These are phyloP conservation scores for Glomus cerebriforme DNA, from an alignment of 192 early-diverging fungal species.

Conservation along the genomic window DNA sequence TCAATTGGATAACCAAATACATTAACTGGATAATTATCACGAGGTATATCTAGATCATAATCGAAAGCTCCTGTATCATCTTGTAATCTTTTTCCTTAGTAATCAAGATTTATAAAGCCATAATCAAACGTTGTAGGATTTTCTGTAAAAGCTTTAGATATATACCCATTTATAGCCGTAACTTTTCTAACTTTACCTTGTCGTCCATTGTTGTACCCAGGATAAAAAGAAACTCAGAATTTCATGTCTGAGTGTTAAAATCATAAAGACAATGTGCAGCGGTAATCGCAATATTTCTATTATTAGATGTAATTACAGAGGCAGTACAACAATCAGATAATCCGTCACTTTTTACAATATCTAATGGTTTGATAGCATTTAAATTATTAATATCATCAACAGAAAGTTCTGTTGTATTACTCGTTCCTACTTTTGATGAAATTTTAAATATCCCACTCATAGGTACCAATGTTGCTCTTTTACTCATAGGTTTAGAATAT, in stretches of 20 bases:
- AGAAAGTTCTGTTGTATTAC: not conserved
- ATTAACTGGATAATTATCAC: not conserved
- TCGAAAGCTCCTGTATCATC: not conserved
- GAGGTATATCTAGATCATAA: not conserved
- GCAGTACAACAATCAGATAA: not conserved
- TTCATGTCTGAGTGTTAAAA: not conserved
- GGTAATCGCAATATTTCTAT: conserved; percentile 2
- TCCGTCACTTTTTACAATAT: not conserved
- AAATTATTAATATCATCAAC: not conserved
- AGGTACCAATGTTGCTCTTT: not conserved
- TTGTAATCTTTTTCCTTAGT: not conserved
- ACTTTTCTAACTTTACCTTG: not conserved
- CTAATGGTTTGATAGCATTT: not conserved
- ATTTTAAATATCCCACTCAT: not conserved
- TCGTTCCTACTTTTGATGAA: not conserved
- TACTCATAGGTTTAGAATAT: not conserved
- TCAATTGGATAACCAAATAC: not conserved
- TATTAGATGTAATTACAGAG: not conserved
- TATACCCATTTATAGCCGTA: not conserved
- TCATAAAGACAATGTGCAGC: not conserved
- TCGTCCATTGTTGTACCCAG: not conserved
- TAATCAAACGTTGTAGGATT: not conserved
- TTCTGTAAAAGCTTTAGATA: not conserved
- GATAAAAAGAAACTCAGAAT: not conserved
- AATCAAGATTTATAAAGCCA: not conserved